phyloP scores from a whole-genome alignment of 192 early-diverging fungal genomes.

The Backusella macrospora region DNA sequence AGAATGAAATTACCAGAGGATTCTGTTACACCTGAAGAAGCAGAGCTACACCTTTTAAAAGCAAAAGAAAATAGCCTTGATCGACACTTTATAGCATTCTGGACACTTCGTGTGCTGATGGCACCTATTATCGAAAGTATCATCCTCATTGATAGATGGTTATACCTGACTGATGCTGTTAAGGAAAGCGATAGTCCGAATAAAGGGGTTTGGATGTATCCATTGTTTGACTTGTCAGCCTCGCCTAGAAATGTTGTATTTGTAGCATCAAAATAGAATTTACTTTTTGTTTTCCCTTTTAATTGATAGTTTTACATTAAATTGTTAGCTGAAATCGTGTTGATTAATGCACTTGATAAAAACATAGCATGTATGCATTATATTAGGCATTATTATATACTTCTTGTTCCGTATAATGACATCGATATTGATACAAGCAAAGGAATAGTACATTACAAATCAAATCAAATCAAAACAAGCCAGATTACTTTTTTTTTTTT shows the following conservation, averaged over 20 bases:
- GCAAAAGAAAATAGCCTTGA: constrained; percentile 43
- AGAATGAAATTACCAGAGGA: constrained; percentile 32
- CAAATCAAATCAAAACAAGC: too few species aligned
- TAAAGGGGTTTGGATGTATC: constrained; percentile 52
- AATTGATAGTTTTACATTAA: too few species aligned
- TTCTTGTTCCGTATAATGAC: too few species aligned
- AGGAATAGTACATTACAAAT: too few species aligned
- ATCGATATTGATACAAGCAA: too few species aligned
- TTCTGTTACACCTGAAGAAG: constrained; percentile 42
- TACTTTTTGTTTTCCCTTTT: too few species aligned
- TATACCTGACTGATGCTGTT: constrained; percentile 62
- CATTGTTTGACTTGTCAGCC: constrained; percentile 63
- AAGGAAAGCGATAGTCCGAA: not conserved
- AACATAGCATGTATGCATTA: too few species aligned
- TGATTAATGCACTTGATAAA: too few species aligned
- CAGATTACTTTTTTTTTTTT: too few species aligned
- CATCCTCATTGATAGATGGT: constrained; percentile 76
- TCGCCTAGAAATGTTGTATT: constrained; percentile 71
- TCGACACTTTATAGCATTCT: constrained; percentile 72
- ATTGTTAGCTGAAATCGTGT: too few species aligned
- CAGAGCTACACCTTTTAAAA: constrained; percentile 45
- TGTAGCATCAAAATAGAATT: constrained; percentile 42
- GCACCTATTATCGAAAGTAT: constrained; percentile 77
- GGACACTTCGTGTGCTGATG: constrained; percentile 80
- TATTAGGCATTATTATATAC: too few species aligned